A percentile compares a stretch with the other conserved stretches of the same genome.
Conservation (phyloP, 768 basidiomycete species). For the Mycena albidolilacea region DNA sequence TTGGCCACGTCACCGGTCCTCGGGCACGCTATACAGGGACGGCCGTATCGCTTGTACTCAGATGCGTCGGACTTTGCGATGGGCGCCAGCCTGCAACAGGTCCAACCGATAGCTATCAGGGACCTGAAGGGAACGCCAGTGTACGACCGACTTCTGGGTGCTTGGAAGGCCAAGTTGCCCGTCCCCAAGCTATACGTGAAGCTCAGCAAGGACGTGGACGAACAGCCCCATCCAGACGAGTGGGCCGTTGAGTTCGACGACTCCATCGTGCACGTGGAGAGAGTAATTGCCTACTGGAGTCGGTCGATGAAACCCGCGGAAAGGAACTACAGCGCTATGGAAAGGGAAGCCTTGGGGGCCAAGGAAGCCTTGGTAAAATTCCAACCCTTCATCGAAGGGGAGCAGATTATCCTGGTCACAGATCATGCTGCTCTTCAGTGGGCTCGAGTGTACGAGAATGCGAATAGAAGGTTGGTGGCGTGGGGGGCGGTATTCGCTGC, state of each 20-base stretch:
- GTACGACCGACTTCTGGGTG: conserved; percentile 19
- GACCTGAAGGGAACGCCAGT: conserved; percentile 31
- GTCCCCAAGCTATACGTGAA: conserved; percentile 35
- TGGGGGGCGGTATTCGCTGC: not conserved
- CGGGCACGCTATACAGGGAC: conserved; percentile 30
- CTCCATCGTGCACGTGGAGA: conserved; percentile 41
- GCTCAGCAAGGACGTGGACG: not conserved
- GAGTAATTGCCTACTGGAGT: conserved; percentile 34
- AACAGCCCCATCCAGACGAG: not conserved
- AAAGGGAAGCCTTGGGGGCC: not conserved
- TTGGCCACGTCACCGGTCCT: conserved; percentile 41
- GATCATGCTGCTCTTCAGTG: too few species aligned
- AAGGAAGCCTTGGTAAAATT: too few species aligned
- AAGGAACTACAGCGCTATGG: not conserved
- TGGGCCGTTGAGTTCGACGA: conserved; percentile 29
- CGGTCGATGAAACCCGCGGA: not conserved
- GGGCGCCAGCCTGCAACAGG: conserved; percentile 41
- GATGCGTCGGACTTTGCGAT: conserved; percentile 7
- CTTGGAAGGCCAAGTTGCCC: conserved; percentile 9
- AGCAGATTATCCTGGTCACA: too few species aligned
- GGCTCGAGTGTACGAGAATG: too few species aligned
- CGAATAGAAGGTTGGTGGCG: not conserved
- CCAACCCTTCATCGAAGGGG: too few species aligned
- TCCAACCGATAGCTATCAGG: conserved; percentile 19
- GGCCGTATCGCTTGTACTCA: not conserved